Conservation (phyloP, 345 rosid genomes). For the Combretum micranthum region DNA sequence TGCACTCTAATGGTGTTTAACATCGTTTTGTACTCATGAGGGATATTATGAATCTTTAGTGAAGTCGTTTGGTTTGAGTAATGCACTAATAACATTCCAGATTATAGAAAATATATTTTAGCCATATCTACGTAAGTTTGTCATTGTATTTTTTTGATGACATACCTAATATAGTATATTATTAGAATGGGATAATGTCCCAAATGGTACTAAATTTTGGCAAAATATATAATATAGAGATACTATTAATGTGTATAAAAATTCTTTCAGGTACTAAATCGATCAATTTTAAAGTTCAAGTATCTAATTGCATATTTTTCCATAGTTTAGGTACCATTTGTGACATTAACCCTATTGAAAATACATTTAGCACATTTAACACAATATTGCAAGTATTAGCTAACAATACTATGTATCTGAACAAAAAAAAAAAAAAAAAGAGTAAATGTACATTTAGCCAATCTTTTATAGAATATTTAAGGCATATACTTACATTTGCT, state of each 20-base stretch:
- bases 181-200: neutral
- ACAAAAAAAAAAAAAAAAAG: too few relatives aligned
- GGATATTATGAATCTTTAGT: neutral
- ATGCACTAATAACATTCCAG: neutral
- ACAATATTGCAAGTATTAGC: too few relatives aligned
- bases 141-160: constrained; percentile 6
- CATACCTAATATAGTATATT: neutral
- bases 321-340: too few relatives aligned
- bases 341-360: too few relatives aligned
- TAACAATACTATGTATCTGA: too few relatives aligned
- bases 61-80: neutral
- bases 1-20: neutral
- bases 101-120: neutral
- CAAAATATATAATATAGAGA: neutral
- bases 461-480: constrained; percentile 5
- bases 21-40: too few relatives aligned
- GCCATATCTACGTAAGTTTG: neutral
- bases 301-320: too few relatives aligned
- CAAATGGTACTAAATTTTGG: neutral
- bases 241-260: too few relatives aligned
- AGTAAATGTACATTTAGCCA: too few relatives aligned
- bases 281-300: too few relatives aligned
- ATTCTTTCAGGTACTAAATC: too few relatives aligned
- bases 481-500: neutral
- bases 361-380: too few relatives aligned